phyloP scores from a whole-genome alignment of 2,329 filamentous ascomycete species.

The Sarocladiaceae sp. region DNA sequence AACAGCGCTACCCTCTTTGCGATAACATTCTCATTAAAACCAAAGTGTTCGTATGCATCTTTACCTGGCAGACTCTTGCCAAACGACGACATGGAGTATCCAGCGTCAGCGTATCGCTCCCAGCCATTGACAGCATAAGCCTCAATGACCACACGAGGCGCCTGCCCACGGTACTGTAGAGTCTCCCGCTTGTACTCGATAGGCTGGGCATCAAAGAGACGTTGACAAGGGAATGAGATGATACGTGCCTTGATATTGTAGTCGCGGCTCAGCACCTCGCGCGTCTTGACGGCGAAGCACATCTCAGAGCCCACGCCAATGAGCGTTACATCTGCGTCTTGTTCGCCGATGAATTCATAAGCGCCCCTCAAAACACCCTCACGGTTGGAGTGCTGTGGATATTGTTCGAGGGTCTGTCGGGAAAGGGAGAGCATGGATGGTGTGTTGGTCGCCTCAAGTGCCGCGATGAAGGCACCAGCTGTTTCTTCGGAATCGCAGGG shows the following conservation, averaged over 20 bases:
- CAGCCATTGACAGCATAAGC: slow-evolving; percentile 52
- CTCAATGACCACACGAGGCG: slow-evolving; percentile 52
- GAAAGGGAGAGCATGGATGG: slow-evolving; percentile 44
- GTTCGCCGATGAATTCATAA: slow-evolving; percentile 38
- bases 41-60: slow-evolving; percentile 49
- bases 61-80: slow-evolving; percentile 50
- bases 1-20: slow-evolving; percentile 27
- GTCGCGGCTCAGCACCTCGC: slow-evolving; percentile 30
- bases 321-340: slow-evolving; percentile 37
- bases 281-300: slow-evolving; percentile 26
- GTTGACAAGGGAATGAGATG: slow-evolving; percentile 39
- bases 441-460: slow-evolving; percentile 33
- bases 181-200: slow-evolving; percentile 38
- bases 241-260: slow-evolving; percentile 31
- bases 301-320: slow-evolving; percentile 33
- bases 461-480: slow-evolving; percentile 45
- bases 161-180: slow-evolving; percentile 33
- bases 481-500: slow-evolving; percentile 53
- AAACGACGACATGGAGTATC: slow-evolving; percentile 45
- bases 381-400: slow-evolving; percentile 29
- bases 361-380: slow-evolving; percentile 37
- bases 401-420: slow-evolving; percentile 36
- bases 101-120: slow-evolving; percentile 55
- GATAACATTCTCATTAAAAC: slow-evolving; percentile 42
- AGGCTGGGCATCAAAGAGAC: slow-evolving; percentile 36